Evolutionary conservation across 2,329 filamentous ascomycete species (phyloP).

Genomic region (Penicillium oxalicum): DNA sequence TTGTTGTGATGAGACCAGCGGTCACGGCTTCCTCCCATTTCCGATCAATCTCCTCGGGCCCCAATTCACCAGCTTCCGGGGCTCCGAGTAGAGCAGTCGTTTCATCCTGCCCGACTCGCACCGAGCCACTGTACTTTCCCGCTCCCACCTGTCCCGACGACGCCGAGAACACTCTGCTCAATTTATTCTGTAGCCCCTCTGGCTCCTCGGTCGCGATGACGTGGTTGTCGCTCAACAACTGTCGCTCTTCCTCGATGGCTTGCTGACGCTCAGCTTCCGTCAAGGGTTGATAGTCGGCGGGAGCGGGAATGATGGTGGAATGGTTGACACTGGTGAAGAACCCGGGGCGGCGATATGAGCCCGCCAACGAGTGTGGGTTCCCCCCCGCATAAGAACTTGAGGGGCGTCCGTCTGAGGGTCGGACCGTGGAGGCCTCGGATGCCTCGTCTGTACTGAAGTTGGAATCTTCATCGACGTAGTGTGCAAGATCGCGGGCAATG

Average conservation of each 20-base stretch:
- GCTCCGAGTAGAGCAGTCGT: slow-evolving; percentile 44
- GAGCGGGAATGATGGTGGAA: slow-evolving; percentile 58
- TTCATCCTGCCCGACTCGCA: slow-evolving; percentile 30
- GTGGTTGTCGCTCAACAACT: slow-evolving; percentile 54
- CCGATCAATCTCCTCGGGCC: slow-evolving; percentile 56
- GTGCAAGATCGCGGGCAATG: slow-evolving; percentile 61
- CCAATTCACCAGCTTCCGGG: slow-evolving; percentile 45
- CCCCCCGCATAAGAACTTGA: slow-evolving; percentile 33
- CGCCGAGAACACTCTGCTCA: slow-evolving; percentile 19
- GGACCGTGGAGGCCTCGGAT: slow-evolving; percentile 37
- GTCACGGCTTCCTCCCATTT: slow-evolving; percentile 83
- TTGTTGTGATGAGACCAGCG: slow-evolving; percentile 75
- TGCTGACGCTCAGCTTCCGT: slow-evolving; percentile 50
- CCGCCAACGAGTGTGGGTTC: slow-evolving; percentile 48
- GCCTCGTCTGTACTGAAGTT: slow-evolving; percentile 34
- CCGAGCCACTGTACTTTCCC: slow-evolving; percentile 9
- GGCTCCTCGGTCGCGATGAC: slow-evolving; percentile 50
- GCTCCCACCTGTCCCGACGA: slow-evolving; percentile 10
- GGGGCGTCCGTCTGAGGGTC: slow-evolving; percentile 36
- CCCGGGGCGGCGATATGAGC: slow-evolving; percentile 69
- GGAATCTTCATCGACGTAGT: slow-evolving; percentile 54
- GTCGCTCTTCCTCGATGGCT: slow-evolving; percentile 52
- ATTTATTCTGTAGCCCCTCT: slow-evolving; percentile 21
- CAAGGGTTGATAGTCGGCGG: slow-evolving; percentile 40
- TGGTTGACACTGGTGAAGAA: slow-evolving; percentile 68